These are phyloP conservation scores for Haplosporangium gracile DNA, from an alignment of 192 early-diverging fungal genomes.

Conservation along the genomic window DNA sequence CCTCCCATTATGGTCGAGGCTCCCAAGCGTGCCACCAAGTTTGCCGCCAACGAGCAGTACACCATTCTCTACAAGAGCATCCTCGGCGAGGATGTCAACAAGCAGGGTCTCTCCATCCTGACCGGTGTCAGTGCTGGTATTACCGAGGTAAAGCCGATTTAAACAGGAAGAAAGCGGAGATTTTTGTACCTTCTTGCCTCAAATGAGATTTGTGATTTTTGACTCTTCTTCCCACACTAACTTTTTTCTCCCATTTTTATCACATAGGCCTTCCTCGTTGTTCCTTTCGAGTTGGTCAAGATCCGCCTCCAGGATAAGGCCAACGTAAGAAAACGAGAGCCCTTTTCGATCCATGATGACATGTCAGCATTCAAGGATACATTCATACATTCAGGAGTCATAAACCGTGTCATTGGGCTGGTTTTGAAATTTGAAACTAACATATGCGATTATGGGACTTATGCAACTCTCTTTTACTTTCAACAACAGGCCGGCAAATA, in stretches of 20 bases:
- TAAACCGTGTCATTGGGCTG: not conserved
- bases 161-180: not conserved
- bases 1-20: slow-evolving; percentile 98
- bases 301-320: slow-evolving; percentile 94
- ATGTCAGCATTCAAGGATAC: not conserved
- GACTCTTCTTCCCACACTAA: not conserved
- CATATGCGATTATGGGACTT: not conserved
- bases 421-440: not conserved
- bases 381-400: not conserved
- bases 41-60: slow-evolving; percentile 94
- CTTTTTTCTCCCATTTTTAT: not conserved
- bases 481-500: slow-evolving; percentile 81
- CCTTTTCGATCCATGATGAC: not conserved
- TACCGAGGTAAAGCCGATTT: slow-evolving; percentile 71
- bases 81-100: slow-evolving; percentile 81
- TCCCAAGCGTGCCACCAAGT: slow-evolving; percentile 98
- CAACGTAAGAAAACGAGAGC: slow-evolving; percentile 64
- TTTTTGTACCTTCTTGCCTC: not conserved
- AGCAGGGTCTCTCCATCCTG: slow-evolving; percentile 81
- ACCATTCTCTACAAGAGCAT: slow-evolving; percentile 74
- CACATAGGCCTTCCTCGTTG: slow-evolving; percentile 81
- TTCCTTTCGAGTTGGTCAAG: slow-evolving; percentile 95
- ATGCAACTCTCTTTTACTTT: not conserved
- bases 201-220: not conserved
- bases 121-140: slow-evolving; percentile 92